These are phyloP conservation scores for Entrophospora sp. DNA, from an alignment of 192 early-diverging fungal genomes.

Conservation along the genomic window DNA sequence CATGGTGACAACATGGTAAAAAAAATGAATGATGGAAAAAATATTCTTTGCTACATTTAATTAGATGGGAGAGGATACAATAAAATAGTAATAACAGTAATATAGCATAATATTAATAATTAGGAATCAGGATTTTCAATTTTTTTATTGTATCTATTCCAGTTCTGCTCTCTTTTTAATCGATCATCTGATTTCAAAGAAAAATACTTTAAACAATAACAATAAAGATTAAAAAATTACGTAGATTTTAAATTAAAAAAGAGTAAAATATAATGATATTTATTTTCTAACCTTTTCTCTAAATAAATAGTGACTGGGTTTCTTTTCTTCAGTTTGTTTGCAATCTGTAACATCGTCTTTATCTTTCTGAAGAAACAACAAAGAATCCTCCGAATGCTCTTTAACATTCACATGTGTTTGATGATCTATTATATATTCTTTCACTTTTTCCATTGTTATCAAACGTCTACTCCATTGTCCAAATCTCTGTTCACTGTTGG, in stretches of 20 bases:
- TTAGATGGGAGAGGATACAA: too few relatives aligned
- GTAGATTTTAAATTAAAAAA: background rate
- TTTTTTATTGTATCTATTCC: background rate
- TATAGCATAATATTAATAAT: too few relatives aligned
- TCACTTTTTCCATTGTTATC: constrained; percentile 90
- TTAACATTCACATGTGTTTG: background rate
- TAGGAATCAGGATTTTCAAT: background rate
- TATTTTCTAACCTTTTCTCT: constrained; percentile 25
- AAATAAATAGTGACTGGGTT: constrained; percentile 32
- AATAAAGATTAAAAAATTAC: too few relatives aligned
- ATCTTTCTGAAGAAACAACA: constrained; percentile 5
- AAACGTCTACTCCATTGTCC: constrained; percentile 85
- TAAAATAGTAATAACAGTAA: too few relatives aligned
- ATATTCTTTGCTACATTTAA: too few relatives aligned
- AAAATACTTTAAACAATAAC: too few relatives aligned
- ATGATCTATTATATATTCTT: constrained; percentile 16
- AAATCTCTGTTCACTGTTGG: constrained; percentile 93
- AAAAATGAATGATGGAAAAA: too few relatives aligned
- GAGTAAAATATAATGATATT: background rate
- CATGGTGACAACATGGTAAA: too few relatives aligned
- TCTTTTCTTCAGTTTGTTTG: constrained; percentile 10
- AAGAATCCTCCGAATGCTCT: constrained; percentile 6
- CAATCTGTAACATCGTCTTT: constrained; percentile 5
- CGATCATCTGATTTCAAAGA: constrained; percentile 11
- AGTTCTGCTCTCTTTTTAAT: background rate